A percentile compares a stretch with the other conserved stretches of the same genome.
Conservation (phyloP, 2,329 filamentous ascomycete species). For the Xylaria polymorpha region DNA sequence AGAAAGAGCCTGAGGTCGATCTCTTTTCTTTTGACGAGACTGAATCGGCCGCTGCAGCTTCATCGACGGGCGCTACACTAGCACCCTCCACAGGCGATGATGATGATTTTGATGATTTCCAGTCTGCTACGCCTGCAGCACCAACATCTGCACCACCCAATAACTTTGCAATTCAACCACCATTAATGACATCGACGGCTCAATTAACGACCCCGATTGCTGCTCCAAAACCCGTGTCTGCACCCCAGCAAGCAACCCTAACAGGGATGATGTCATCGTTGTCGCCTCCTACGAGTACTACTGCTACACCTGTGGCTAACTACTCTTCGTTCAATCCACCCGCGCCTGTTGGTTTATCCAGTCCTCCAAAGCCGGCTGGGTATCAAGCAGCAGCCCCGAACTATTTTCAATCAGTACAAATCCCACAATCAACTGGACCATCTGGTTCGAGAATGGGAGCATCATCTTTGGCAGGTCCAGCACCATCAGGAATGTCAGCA, state of each 20-base stretch:
- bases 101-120: slow-evolving; percentile 98
- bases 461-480: slow-evolving; percentile 40
- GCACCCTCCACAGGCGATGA: slow-evolving; percentile 71
- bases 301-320: slow-evolving; percentile 67
- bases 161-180: slow-evolving; percentile 57
- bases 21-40: slow-evolving; percentile 93
- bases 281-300: slow-evolving; percentile 74
- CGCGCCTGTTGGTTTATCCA: slow-evolving; percentile 54
- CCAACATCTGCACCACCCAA: slow-evolving; percentile 58
- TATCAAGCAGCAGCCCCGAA: slow-evolving; percentile 88
- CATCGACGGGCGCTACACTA: slow-evolving; percentile 54
- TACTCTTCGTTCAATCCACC: slow-evolving; percentile 72
- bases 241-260: slow-evolving; percentile 81
- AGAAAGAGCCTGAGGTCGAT: slow-evolving; percentile 90
- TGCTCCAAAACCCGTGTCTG: slow-evolving; percentile 86
- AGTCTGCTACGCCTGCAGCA: slow-evolving; percentile 78
- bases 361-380: slow-evolving; percentile 65
- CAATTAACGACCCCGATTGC: slow-evolving; percentile 75
- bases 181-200: slow-evolving; percentile 64
- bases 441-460: slow-evolving; percentile 42
- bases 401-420: slow-evolving; percentile 87
- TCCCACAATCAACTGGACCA: slow-evolving; percentile 51
- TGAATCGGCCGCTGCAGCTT: slow-evolving; percentile 58
- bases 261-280: slow-evolving; percentile 86
- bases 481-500: slow-evolving; percentile 54